Evolutionary conservation across 1,284 basidiomycete genomes (phyloP), one percentile per base, ranked within the genome.

Genomic region (Polyporus tsugae): DNA sequence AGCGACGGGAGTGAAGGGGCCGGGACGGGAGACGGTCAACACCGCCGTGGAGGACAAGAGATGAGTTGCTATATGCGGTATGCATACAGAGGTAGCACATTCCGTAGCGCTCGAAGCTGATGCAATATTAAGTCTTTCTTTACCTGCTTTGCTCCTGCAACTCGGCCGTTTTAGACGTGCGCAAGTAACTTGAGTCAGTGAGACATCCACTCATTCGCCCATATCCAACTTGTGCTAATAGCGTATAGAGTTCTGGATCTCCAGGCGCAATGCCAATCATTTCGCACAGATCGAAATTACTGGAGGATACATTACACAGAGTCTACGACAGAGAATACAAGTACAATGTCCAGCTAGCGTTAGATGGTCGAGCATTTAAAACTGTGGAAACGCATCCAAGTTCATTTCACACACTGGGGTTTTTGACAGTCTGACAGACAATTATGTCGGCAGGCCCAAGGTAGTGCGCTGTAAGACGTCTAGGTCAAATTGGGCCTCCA

Each of bases 391-490:
- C 52, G 17, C 29, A 55, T 25, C 17, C 29, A 35, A 13, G 15
- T 17, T 33, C 29, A 19, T 55, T 35, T 6, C 29, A 5, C 25
- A 2, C 29, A 29, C 29, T 29, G 2, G 29, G 29, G 29, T 29
- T 1, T 29, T 11, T 22, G 13, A 59, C 29, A n/a, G 5, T 25
- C n/a, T 19, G 17, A 58, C 17, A n/a, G n/a, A 52, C 22, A 15
- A 25, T 71, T 63, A 82, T 62, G 75, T 77, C 61, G 81, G 78
- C 35, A 83, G 57, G 41, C 82, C 82, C 62, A 83, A 76, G 11
- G 82, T 82, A 19, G 79, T 76, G 67, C 82, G 77, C 82, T 83
- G 10, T 33, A 62, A 52, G 68, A 64, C 49, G 19, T 38, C 19
- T 52, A 49, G 62, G 33, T 58, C 15, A 70, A 57, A 58, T 61